Percentiles rank a stretch among this genome's conserved stretches.
phyloP scores from a whole-genome alignment of 179 eudicot species.

The Silene coronaria region DNA sequence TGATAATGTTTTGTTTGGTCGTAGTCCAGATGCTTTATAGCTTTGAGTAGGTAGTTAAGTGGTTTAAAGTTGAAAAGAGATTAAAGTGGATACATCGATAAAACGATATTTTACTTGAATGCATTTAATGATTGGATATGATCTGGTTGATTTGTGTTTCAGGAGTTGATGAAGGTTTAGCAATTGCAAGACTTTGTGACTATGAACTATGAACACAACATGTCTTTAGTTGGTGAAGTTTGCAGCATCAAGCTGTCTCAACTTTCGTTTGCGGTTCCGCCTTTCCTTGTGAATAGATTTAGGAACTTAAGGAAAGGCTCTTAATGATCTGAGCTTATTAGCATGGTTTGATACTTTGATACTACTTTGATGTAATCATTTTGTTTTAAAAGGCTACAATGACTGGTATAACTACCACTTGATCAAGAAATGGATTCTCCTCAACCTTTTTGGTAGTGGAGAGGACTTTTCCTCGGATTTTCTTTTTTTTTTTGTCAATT shows the following conservation, averaged over 20 bases:
- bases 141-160: conserved; percentile 21
- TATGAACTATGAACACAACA: conserved; percentile 8
- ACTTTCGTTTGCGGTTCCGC: conserved; percentile 7
- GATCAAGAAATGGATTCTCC: no score
- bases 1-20: no score
- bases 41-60: not conserved
- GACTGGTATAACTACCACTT: not conserved
- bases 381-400: not conserved
- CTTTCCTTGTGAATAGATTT: conserved; percentile 19
- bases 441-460: no score
- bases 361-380: not conserved
- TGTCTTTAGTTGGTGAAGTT: not conserved
- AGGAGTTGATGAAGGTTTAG: conserved; percentile 80
- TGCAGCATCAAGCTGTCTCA: not conserved
- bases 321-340: not conserved
- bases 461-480: no score
- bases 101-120: no score
- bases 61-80: no score
- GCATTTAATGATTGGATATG: not conserved
- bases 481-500: no score
- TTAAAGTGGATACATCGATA: not conserved
- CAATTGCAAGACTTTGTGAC: not conserved
- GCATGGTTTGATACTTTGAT: not conserved
- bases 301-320: not conserved
- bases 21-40: no score